Percentiles rank a stretch among this genome's conserved stretches.
Conservation (phyloP, 2,329 filamentous ascomycete species). For the Epicoccum sorghinum region DNA sequence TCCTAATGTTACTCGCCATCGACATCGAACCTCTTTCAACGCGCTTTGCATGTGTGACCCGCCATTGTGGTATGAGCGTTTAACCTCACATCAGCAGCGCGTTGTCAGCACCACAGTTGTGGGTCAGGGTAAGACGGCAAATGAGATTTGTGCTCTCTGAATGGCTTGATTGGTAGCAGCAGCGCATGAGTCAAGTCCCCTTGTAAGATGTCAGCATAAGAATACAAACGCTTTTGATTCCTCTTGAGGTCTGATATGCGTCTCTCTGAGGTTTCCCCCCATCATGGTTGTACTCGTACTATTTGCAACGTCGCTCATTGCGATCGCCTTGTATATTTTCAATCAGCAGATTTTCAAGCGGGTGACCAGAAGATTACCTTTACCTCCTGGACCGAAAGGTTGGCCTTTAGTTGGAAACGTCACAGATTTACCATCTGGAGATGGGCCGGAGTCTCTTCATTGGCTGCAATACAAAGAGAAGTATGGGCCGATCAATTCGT, state of each 20-base stretch:
- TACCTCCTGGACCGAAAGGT: slow-evolving; percentile 59
- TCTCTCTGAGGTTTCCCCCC: not conserved
- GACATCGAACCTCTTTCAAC: not conserved
- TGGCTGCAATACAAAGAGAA: slow-evolving; percentile 53
- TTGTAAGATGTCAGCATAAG: not conserved
- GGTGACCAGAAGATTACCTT: slow-evolving; percentile 16
- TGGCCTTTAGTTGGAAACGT: slow-evolving; percentile 59
- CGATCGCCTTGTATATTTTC: not conserved
- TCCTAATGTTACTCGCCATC: no score
- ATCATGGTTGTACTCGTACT: not conserved
- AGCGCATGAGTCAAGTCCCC: no score
- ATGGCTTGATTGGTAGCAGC: no score
- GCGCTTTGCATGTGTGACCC: no score
- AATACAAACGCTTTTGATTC: no score
- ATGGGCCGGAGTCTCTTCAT: slow-evolving; percentile 48
- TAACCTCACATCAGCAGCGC: not conserved
- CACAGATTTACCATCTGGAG: slow-evolving; percentile 53
- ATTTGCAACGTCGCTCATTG: not conserved
- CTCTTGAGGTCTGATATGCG: not conserved
- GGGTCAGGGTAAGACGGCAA: no score
- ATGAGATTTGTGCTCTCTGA: no score
- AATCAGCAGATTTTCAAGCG: not conserved
- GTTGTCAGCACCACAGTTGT: not conserved
- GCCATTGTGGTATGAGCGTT: no score
- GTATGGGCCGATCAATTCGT: slow-evolving; percentile 33